Evolutionary conservation across 192 early-diverging fungal species (phyloP).

Genomic region (Umbelopsis sp.): DNA sequence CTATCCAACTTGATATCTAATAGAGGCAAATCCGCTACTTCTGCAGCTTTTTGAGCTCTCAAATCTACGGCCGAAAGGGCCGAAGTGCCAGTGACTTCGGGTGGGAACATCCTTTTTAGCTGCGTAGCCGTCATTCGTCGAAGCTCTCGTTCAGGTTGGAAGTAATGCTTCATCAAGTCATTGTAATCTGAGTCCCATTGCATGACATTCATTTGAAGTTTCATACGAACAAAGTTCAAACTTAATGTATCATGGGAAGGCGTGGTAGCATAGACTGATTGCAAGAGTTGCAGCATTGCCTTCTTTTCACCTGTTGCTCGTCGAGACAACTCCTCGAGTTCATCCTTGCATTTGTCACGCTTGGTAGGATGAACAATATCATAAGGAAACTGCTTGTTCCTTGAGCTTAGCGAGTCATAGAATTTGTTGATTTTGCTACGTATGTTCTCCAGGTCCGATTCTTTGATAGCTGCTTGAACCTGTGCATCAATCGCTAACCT

Average conservation of each 20-base stretch:
- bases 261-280: slow-evolving; percentile 81
- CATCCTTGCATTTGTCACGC: slow-evolving; percentile 70
- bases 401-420: slow-evolving; percentile 83
- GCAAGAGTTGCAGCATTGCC: slow-evolving; percentile 78
- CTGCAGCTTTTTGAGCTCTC: slow-evolving; percentile 45
- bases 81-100: slow-evolving; percentile 11
- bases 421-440: slow-evolving; percentile 73
- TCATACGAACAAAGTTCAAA: slow-evolving; percentile 75
- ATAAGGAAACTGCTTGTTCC: slow-evolving; percentile 79
- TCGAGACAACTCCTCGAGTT: slow-evolving; percentile 68
- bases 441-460: slow-evolving; percentile 72
- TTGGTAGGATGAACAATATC: slow-evolving; percentile 78
- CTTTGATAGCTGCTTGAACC: slow-evolving; percentile 68
- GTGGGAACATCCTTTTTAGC: slow-evolving; percentile 65
- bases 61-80: not conserved
- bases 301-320: slow-evolving; percentile 79
- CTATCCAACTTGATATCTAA: slow-evolving; percentile 43
- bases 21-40: slow-evolving; percentile 50
- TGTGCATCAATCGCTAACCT: slow-evolving; percentile 61
- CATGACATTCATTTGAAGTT: slow-evolving; percentile 76
- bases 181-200: slow-evolving; percentile 87
- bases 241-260: slow-evolving; percentile 79
- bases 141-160: slow-evolving; percentile 84
- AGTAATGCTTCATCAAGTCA: slow-evolving; percentile 75
- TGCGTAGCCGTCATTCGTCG: slow-evolving; percentile 64